Evolutionary conservation across 179 eudicot species (phyloP), one percentile per base, ranked within the genome.

Genomic region (Beta macrorhiza): DNA sequence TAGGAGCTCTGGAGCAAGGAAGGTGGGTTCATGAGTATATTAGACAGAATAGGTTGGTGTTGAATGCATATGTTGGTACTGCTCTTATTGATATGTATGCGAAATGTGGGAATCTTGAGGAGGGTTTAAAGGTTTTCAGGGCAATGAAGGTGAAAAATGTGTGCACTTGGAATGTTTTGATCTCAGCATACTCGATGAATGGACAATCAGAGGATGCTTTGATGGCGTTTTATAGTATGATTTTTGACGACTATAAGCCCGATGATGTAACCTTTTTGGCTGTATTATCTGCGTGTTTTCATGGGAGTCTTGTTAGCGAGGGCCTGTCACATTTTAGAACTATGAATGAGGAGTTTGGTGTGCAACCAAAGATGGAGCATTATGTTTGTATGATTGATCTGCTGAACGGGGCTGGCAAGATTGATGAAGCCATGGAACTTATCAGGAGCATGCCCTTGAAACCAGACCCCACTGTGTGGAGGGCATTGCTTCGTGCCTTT

Each of bases 21-120:
- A 84, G 59, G 73, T 80, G 87, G 87, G 74, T 87, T 67, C 89
- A 84, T 87, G 84, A 87, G 22, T 79, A 82, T 77, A 79, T 87
- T 55, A 59, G 75, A 20, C 67, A 59, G 57, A 84, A 84, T 74
- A 47, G 84, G 67, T 62, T 87, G 78, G 77, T 15, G 19, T 77
- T 87, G 72, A 84, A 87, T 84, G 89, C 84, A 16, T 87, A 80
- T 79, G 85, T 87, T 32, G 89, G 87, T 32, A 84, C 89, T 84
- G 85, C 87, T 75, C 85, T 87, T 73, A 45, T 84, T 53, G 85
- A 87, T 73, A 87, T 87, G 89, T 87, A 84, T 80, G 83, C 52
- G 11, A 86, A 87, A 80, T 84, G 87, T 69, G 89, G 89, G 63
- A 57, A 44, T 61, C 59, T 87, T 62, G 85, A 80, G n/a, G 85